These are phyloP conservation scores for Metarhizium guizhouense DNA, from an alignment of 2,329 filamentous ascomycete species.

Conservation along the genomic window DNA sequence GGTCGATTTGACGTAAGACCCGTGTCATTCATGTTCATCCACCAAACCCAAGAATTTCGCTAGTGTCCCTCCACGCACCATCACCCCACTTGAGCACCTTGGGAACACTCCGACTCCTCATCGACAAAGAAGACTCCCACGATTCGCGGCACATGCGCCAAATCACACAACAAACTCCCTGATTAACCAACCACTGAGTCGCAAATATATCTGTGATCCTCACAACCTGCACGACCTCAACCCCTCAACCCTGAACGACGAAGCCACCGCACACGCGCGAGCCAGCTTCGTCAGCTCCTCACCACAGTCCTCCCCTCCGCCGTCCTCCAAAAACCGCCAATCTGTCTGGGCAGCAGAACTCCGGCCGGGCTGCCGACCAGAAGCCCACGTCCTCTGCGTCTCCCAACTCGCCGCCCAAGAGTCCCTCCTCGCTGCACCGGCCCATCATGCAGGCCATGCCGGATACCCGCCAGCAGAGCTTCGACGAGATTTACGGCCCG, in stretches of 20 bases:
- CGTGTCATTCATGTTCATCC: too few species aligned
- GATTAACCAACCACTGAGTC: not conserved
- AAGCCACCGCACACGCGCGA: not conserved
- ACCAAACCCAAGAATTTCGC: too few species aligned
- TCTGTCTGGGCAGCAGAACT: conserved; percentile 32
- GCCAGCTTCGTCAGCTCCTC: not conserved
- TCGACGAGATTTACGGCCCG: conserved; percentile 97
- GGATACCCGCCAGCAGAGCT: conserved; percentile 79
- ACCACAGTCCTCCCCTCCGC: not conserved
- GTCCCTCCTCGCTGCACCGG: conserved; percentile 30
- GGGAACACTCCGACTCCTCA: not conserved
- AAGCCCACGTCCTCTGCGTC: conserved; percentile 6
- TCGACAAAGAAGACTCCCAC: not conserved
- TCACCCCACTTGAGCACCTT: conserved; percentile 1
- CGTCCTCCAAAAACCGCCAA: conserved; percentile 22
- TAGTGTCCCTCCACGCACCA: not conserved
- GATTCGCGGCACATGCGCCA: not conserved
- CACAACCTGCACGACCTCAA: not conserved
- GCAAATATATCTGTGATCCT: not conserved
- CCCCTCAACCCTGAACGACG: not conserved
- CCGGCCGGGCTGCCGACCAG: conserved; percentile 20
- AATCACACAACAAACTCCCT: not conserved
- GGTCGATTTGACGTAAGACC: too few species aligned
- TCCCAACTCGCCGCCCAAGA: conserved; percentile 18
- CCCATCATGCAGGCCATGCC: conserved; percentile 58